Evolutionary conservation across 2,329 filamentous ascomycete genomes (phyloP), one percentile per base, ranked within the genome.

Genomic region (Davidsoniella virescens): DNA sequence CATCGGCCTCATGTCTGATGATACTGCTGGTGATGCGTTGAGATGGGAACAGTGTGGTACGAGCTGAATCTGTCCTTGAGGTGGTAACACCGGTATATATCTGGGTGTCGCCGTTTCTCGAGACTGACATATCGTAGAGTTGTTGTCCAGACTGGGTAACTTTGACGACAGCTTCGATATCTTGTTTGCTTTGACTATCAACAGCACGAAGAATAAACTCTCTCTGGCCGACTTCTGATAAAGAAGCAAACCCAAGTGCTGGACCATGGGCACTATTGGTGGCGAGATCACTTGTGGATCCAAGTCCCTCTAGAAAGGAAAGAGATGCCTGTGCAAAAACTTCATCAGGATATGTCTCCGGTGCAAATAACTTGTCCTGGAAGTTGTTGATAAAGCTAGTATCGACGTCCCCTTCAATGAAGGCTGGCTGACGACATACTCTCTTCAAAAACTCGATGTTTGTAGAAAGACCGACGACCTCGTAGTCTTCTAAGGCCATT

Each of bases 391-490:
- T 96, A 62, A 94, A 98, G 1, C 90, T 90, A 0, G 92, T 98
- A 65, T 98, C 90, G 12, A 98, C 87, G 17, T 92, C 79, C 7
- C 90, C 92, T 9, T 75, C 75, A 51, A 94, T 75, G 60, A 98
- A 98, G 46, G 83, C 85, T 0, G 77, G 74, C 53, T 84, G 87
- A 43, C 78, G 75, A 62, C 87, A 94, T 51, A 95, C 73, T 7
- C 80, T 76, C 69, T 96, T 96, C 53, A 98, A 68, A 61, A 98
- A 98, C 63, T 96, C 92, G 54, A 98, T 88, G 62, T 98, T 98
- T 5, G 92, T 98, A 61, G 85, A 82, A 6, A 93, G 76, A 0
- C 92, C 92, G 2, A 90, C 92, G 9, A 98, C 80, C 65, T 98
- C 87, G 61, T 96, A 98, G 44, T 86, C 75, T 56, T 86, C 82